Percentiles rank a stretch among this genome's conserved stretches.
Conservation (phyloP, 805 yeast species). For the Barnettozyma californica region DNA sequence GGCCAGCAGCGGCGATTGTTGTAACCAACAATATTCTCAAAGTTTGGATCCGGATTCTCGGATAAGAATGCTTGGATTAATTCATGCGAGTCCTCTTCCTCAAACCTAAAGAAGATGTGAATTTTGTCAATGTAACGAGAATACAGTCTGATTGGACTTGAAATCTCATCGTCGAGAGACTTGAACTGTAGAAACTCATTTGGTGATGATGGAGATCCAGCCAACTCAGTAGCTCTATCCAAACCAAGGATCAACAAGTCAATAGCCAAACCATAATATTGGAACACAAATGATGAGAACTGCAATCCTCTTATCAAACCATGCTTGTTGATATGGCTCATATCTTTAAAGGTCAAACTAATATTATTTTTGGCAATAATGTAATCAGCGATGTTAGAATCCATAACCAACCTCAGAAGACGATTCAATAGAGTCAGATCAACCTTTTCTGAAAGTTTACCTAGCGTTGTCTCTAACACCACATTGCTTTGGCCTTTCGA, state of each 20-base stretch:
- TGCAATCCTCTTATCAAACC: slow-evolving; percentile 88
- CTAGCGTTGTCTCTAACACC: slow-evolving; percentile 70
- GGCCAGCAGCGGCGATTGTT: slow-evolving; percentile 95
- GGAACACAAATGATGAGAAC: slow-evolving; percentile 84
- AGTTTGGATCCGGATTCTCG: slow-evolving; percentile 90
- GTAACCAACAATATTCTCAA: slow-evolving; percentile 79
- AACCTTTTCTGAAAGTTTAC: slow-evolving; percentile 73
- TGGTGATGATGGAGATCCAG: slow-evolving; percentile 70
- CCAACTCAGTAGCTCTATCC: slow-evolving; percentile 82
- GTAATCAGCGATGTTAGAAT: slow-evolving; percentile 90
- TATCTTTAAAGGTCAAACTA: slow-evolving; percentile 79
- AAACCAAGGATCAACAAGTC: slow-evolving; percentile 81
- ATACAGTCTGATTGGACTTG: slow-evolving; percentile 76
- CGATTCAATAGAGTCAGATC: slow-evolving; percentile 86
- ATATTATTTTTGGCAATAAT: slow-evolving; percentile 89
- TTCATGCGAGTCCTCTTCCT: slow-evolving; percentile 67
- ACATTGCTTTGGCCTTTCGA: slow-evolving; percentile 73
- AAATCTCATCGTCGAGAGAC: slow-evolving; percentile 48
- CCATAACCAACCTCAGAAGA: slow-evolving; percentile 72
- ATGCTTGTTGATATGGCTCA: slow-evolving; percentile 86
- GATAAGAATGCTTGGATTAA: slow-evolving; percentile 69
- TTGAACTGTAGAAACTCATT: slow-evolving; percentile 75
- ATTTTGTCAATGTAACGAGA: slow-evolving; percentile 80
- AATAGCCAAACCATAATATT: slow-evolving; percentile 80
- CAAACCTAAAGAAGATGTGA: slow-evolving; percentile 72